These are phyloP conservation scores for Dentipellis fragilis DNA, from an alignment of 768 basidiomycete species.

Conservation along the genomic window DNA sequence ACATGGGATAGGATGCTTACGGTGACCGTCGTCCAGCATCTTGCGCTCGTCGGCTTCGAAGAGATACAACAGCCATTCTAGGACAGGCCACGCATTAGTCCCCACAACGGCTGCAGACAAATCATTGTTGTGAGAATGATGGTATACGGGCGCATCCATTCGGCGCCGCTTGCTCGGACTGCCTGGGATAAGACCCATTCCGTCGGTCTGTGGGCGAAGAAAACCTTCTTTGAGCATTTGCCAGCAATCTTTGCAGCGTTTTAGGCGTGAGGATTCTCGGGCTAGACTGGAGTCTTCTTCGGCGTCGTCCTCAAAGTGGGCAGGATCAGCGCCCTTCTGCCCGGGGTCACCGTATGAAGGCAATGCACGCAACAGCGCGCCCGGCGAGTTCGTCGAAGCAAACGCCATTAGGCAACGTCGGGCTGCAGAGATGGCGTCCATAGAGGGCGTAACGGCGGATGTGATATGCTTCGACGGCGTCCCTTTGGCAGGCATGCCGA, in stretches of 20 bases:
- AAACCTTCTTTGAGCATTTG: constrained; percentile 12
- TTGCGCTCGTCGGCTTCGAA: constrained; percentile 58
- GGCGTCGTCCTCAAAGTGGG: not conserved
- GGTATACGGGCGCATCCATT: constrained; percentile 19
- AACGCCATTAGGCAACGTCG: constrained; percentile 9
- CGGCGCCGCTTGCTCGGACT: constrained; percentile 16
- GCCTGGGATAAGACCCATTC: not conserved
- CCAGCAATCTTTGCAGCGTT: constrained; percentile 16
- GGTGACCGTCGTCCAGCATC: constrained; percentile 23
- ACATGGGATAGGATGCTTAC: constrained; percentile 21
- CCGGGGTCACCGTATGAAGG: constrained; percentile 11
- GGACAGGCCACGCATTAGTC: constrained; percentile 56
- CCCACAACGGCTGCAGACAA: constrained; percentile 31
- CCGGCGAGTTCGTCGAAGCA: constrained; percentile 10
- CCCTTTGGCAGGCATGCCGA: constrained; percentile 3
- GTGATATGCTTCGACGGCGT: constrained; percentile 11
- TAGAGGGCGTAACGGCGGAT: constrained; percentile 7
- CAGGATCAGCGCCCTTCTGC: not conserved
- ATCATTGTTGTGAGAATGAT: constrained; percentile 18
- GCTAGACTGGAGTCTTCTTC: constrained; percentile 12
- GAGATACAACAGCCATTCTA: constrained; percentile 58
- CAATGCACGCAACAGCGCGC: constrained; percentile 10
- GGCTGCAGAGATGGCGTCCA: constrained; percentile 5
- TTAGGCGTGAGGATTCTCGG: constrained; percentile 10
- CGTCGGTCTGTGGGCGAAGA: constrained; percentile 3